phyloP scores from a whole-genome alignment of 108 stramenopile species.

The Pseudonitzschia multistriata region DNA sequence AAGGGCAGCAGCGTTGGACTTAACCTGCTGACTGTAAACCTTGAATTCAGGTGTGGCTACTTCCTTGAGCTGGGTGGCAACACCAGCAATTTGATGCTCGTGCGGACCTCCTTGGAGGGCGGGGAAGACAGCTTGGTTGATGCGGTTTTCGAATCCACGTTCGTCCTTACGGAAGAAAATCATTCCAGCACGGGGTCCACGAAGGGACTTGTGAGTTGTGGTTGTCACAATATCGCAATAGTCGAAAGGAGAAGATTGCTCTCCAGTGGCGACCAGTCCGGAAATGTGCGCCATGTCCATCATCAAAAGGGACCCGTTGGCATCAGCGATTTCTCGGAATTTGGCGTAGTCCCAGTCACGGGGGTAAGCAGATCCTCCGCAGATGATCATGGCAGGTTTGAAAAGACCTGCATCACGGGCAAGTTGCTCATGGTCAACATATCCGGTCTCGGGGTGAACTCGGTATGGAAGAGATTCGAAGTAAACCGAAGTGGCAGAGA shows the following conservation, averaged over 20 bases:
- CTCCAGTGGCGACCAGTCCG: slow-evolving; percentile 95
- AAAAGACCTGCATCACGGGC: slow-evolving; percentile 89
- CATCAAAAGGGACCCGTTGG: slow-evolving; percentile 95
- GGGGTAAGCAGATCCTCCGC: slow-evolving; percentile 99
- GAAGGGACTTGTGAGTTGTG: slow-evolving; percentile 99
- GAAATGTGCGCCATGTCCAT: slow-evolving; percentile 99
- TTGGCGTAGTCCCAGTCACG: slow-evolving; percentile 98
- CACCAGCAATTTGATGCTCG: slow-evolving; percentile 98
- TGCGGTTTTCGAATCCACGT: slow-evolving; percentile 91
- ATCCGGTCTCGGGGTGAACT: slow-evolving; percentile 94
- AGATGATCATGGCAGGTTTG: slow-evolving; percentile 98
- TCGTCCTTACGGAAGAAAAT: slow-evolving; percentile 99
- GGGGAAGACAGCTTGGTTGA: slow-evolving; percentile 99
- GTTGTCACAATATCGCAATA: slow-evolving; percentile 98
- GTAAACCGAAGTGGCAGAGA: slow-evolving; percentile 99
- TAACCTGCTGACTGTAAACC: slow-evolving; percentile 90
- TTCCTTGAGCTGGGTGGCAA: slow-evolving; percentile 99
- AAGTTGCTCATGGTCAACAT: slow-evolving; percentile 95
- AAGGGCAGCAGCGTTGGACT: slow-evolving; percentile 91
- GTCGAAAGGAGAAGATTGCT: slow-evolving; percentile 92
- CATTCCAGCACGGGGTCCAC: slow-evolving; percentile 99
- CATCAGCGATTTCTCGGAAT: slow-evolving; percentile 98
- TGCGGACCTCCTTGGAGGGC: slow-evolving; percentile 99
- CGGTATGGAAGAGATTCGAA: slow-evolving; percentile 99
- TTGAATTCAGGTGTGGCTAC: slow-evolving; percentile 96